Evolutionary conservation across 2,329 filamentous ascomycete species (phyloP).

Genomic region (Pseudogymnoascus sp.): DNA sequence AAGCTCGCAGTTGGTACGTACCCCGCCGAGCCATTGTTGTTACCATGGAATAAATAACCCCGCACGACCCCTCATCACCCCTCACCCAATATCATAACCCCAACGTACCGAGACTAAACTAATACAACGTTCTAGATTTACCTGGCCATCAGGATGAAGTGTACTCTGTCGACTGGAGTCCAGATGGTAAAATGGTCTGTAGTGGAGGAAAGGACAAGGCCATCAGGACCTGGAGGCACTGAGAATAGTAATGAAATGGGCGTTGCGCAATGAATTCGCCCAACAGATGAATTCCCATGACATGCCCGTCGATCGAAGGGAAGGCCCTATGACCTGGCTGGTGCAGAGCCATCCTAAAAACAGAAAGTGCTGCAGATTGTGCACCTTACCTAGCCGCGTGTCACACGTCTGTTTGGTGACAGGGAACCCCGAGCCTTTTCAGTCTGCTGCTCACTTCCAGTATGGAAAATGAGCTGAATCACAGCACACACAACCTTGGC

Average conservation of each 20-base stretch:
- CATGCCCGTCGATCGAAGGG: background rate
- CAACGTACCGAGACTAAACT: background rate
- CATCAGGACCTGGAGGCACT: slow-evolving; percentile 58
- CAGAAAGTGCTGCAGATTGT: slow-evolving; percentile 7
- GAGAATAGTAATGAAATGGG: slow-evolving; percentile 15
- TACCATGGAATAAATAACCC: background rate
- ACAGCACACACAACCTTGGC: background rate
- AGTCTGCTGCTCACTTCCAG: background rate
- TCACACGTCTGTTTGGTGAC: background rate
- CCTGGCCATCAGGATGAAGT: slow-evolving; percentile 90
- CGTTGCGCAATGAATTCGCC: background rate
- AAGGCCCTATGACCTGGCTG: slow-evolving; percentile 1
- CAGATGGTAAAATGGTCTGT: slow-evolving; percentile 78
- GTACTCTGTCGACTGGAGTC: slow-evolving; percentile 90
- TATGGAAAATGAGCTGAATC: background rate
- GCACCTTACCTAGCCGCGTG: background rate
- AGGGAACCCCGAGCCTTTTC: background rate
- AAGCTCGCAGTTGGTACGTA: slow-evolving; percentile 53
- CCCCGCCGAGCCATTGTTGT: background rate
- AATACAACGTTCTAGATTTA: slow-evolving; percentile 49
- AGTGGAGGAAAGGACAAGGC: slow-evolving; percentile 91
- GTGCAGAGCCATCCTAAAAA: background rate
- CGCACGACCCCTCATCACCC: slow-evolving; percentile 6
- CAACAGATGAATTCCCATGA: background rate
- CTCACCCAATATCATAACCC: slow-evolving; percentile 3